Conservation (phyloP, 2,329 filamentous ascomycete species). For the Ascochyta viciae-villosae region DNA sequence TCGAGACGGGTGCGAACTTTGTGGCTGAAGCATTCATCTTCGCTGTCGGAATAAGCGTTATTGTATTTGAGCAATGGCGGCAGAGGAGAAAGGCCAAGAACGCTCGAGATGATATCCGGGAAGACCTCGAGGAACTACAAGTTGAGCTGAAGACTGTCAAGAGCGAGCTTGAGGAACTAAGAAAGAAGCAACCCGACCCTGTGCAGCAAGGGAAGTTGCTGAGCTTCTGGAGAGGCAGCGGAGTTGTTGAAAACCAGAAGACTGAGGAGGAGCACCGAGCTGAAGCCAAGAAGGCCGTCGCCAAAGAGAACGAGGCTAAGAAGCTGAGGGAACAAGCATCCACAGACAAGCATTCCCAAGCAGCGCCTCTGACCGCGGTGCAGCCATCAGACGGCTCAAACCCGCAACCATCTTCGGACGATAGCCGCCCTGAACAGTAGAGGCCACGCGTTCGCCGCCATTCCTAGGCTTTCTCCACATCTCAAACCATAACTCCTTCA, state of each 20-base stretch:
- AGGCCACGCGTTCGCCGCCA: neutral
- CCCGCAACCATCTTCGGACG: neutral
- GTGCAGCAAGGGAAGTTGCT: constrained; percentile 34
- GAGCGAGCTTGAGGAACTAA: constrained; percentile 51
- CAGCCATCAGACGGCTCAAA: neutral
- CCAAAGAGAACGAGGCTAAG: constrained; percentile 17
- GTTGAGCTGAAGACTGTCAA: constrained; percentile 50
- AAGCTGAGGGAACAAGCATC: constrained; percentile 9
- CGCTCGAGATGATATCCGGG: constrained; percentile 66
- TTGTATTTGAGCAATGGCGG: constrained; percentile 68
- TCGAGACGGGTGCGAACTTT: constrained; percentile 73
- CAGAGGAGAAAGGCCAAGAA: constrained; percentile 67
- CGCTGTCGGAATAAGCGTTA: constrained; percentile 66
- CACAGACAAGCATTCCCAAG: constrained; percentile 5
- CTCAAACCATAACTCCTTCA: neutral
- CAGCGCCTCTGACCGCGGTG: neutral
- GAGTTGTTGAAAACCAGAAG: constrained; percentile 28
- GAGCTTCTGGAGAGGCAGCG: constrained; percentile 39
- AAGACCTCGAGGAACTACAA: constrained; percentile 65
- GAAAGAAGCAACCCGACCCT: constrained; percentile 43
- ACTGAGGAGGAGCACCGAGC: constrained; percentile 21
- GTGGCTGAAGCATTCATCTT: constrained; percentile 73
- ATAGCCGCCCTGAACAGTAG: neutral
- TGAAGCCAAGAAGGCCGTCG: constrained; percentile 12
- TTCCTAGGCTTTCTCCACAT: neutral